Evolutionary conservation across 495 filamentous ascomycete species (phyloP).

Genomic region (Hyaloscypha variabilis): DNA sequence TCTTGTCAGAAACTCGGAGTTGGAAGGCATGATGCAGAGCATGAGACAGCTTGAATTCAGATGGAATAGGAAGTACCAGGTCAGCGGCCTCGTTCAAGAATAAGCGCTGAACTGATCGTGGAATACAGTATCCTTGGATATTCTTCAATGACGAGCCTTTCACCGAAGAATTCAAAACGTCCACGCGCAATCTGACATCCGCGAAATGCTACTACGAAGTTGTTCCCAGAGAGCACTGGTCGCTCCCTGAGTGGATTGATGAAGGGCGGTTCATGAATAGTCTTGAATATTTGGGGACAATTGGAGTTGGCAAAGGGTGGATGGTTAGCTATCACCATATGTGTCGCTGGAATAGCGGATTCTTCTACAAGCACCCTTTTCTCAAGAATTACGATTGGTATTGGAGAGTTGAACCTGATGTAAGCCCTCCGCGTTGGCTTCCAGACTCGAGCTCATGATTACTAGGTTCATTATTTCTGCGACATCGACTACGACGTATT

Average conservation of each 20-base stretch:
- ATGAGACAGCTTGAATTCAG: conserved; percentile 90
- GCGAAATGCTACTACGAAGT: conserved; percentile 75
- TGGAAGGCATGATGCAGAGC: conserved; percentile 74
- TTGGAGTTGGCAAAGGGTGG: conserved; percentile 58
- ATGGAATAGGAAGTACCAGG: conserved; percentile 74
- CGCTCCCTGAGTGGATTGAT: conserved; percentile 69
- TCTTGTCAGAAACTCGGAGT: conserved; percentile 89
- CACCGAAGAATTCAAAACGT: conserved; percentile 86
- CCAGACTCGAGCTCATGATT: not conserved
- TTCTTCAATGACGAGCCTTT: conserved; percentile 97
- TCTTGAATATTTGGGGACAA: conserved; percentile 51
- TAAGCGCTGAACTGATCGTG: conserved; percentile 42
- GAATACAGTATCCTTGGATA: conserved; percentile 89
- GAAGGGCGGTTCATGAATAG: conserved; percentile 55
- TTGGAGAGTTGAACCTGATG: conserved; percentile 72
- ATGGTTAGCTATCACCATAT: conserved; percentile 68
- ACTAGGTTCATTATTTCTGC: conserved; percentile 61
- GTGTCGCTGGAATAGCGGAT: conserved; percentile 76
- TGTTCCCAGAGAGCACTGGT: conserved; percentile 73
- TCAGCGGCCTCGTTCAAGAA: not conserved
- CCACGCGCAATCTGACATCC: conserved; percentile 74
- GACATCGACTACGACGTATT: conserved; percentile 74
- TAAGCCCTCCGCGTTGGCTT: not conserved
- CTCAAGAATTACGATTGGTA: conserved; percentile 63
- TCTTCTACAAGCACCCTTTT: conserved; percentile 69